Evolutionary conservation across 345 rosid genomes (phyloP), one percentile per base, ranked within the genome.

Genomic region (Dimocarpus longan): DNA sequence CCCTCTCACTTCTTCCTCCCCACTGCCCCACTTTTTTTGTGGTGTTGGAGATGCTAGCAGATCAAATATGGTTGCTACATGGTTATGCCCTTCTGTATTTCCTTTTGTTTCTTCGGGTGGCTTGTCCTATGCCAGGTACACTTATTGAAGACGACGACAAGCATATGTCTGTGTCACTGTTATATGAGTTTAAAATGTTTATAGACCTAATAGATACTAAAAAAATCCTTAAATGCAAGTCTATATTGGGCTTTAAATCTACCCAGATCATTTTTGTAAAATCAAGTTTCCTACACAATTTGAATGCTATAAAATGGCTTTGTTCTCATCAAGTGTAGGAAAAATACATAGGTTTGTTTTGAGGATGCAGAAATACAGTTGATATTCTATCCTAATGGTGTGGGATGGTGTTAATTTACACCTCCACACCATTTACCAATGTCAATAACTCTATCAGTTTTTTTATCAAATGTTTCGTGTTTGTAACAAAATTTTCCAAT

Each of bases 401-500:
- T 10, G 65, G 4, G 26, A 10, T 16, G 28, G 11, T 65, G 6
- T 19, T 32, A 10, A 39, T 52, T 66, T 56, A 48, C 46, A 60
- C 42, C 8, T 5, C 26, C 24, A 16, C 26, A 26, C 32, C 0
- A 3, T 40, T 2, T 46, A 12, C 15, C 37, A 21, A 6, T 37
- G 8, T 74, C 28, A 5, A 4, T n/a, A 18, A 15, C 16, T 1
- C 2, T 26, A 54, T 60, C 37, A 19, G 40, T 28, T 48, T 73
- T 76, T 12, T 46, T 32, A 71, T 46, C 32, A 26, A 43, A 8
- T 71, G 76, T 62, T 22, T 74, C 22, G 4, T 44, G 15, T 60
- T 60, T 26, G 26, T 37, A 44, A 75, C 81, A 85, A 78, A 74
- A 82, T 65, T 60, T 76, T 68, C 79, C 19, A 78, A 76, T 64